Conservation (phyloP, 2,329 filamentous ascomycete species). For the Claviceps pusilla region DNA sequence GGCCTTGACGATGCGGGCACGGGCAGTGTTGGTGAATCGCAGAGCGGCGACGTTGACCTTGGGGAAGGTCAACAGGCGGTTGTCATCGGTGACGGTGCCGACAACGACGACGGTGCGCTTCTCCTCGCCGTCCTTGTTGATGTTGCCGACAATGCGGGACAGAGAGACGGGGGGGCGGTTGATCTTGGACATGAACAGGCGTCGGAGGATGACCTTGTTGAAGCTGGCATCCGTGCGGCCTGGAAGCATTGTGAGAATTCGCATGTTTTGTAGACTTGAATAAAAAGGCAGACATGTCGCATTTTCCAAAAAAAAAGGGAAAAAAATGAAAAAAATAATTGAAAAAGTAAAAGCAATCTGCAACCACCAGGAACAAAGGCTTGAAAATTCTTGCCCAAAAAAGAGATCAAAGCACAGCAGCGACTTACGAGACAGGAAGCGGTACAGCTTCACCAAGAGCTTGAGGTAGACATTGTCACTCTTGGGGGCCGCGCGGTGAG, state of each 20-base stretch:
- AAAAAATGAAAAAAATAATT: too few relatives aligned
- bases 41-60: conserved; percentile 90
- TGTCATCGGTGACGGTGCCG: conserved; percentile 94
- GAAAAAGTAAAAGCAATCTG: neutral
- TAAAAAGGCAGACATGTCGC: neutral
- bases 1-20: conserved; percentile 81
- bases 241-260: conserved; percentile 20
- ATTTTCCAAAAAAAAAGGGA: neutral
- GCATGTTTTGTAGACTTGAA: neutral
- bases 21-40: conserved; percentile 90
- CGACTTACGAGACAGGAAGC: conserved; percentile 76
- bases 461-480: conserved; percentile 96
- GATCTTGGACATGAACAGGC: conserved; percentile 96
- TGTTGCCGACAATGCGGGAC: conserved; percentile 69
- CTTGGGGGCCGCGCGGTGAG: conserved; percentile 89
- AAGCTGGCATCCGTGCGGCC: conserved; percentile 93
- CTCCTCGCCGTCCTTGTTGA: conserved; percentile 46
- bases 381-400: neutral
- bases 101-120: conserved; percentile 87
- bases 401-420: conserved; percentile 24
- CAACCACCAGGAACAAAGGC: neutral
- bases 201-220: conserved; percentile 97
- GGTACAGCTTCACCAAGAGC: conserved; percentile 95
- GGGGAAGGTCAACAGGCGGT: conserved; percentile 76
- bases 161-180: conserved; percentile 93